Base-by-base conservation (phyloP, 1,284 basidiomycete genomes). In the Ceratobasidium sp. region DNA sequence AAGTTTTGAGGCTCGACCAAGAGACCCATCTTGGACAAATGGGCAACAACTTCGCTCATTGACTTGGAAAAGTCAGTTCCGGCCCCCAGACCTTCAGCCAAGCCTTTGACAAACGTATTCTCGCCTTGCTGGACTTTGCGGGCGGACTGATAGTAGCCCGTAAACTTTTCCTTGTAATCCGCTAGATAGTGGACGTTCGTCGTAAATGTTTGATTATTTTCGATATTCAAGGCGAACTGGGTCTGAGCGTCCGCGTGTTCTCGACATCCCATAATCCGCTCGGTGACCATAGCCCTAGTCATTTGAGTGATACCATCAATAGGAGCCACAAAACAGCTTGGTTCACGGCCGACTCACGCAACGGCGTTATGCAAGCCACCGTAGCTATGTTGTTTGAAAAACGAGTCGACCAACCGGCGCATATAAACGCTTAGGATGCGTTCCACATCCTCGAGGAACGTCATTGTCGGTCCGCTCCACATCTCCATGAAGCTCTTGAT, bases 371-470 rank as follows among this genome's bases (percentile, higher is more conserved):
- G 84, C 0, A 89, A 80, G 0, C 79, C 77, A 0, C 86, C 87
- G 62, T 84, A 82, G 0, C 85, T 85, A 75, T 87, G 88, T 0
- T 82, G 77, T 0, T 76, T 78, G 75, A 91, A 90, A 73, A 87
- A 84, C 0, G 77, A 48, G 0, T 80, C 75, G 9, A 88, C 80
- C 2, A 88, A 78, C 0, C 63, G 71, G 40, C 80, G 79, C 4
- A 88, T 76, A 53, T 86, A 80, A 0, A 77, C 78, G 4, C 77
- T 76, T 0, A 90, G 76, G 2, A 83, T 80, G 0, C 63, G 73
- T 59, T 83, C 79, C 0, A 87, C 81, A 0, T 79, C 72, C 0
- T 84, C 82, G 74, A 88, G 87, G n/a, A 89, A 82, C 0, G 76
- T 38, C 14, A 81, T 77, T 0, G 86, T 82, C 0, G 89, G 87